phyloP scores from a whole-genome alignment of 768 basidiomycete genomes.

The Cubamyces lactineus region DNA sequence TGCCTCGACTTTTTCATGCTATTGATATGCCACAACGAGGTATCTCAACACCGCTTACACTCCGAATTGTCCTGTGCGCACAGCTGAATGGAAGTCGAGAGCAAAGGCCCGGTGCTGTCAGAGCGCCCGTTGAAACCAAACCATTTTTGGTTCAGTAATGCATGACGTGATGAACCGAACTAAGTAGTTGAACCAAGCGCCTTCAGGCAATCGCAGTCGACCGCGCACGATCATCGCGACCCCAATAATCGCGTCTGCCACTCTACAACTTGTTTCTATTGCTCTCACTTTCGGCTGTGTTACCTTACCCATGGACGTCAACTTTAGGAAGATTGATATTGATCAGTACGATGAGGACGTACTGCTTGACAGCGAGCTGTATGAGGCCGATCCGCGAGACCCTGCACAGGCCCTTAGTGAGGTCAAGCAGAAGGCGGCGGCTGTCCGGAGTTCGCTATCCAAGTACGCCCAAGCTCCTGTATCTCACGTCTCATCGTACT shows the following conservation, averaged over 20 bases:
- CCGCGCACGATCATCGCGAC: neutral
- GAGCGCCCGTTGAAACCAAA: neutral
- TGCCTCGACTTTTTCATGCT: no score
- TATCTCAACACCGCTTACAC: no score
- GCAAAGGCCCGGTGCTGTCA: neutral
- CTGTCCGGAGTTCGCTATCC: conserved; percentile 73
- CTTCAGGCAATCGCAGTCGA: neutral
- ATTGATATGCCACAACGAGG: no score
- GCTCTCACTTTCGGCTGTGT: neutral
- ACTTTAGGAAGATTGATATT: conserved; percentile 93
- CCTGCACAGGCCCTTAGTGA: conserved; percentile 75
- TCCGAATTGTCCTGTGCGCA: no score
- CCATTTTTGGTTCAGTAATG: neutral
- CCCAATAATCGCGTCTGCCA: neutral
- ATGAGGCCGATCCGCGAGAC: conserved; percentile 81
- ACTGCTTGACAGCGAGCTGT: conserved; percentile 82
- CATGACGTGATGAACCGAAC: neutral
- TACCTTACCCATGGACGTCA: conserved; percentile 48
- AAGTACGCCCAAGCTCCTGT: conserved; percentile 52
- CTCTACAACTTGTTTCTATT: neutral
- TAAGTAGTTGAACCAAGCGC: conserved; percentile 1
- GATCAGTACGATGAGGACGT: conserved; percentile 93
- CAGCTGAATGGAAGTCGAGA: no score
- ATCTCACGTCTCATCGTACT: neutral
- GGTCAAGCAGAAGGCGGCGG: conserved; percentile 70